Evolutionary conservation across 495 filamentous ascomycete species (phyloP).

Genomic region (Aspergillus nidulans): DNA sequence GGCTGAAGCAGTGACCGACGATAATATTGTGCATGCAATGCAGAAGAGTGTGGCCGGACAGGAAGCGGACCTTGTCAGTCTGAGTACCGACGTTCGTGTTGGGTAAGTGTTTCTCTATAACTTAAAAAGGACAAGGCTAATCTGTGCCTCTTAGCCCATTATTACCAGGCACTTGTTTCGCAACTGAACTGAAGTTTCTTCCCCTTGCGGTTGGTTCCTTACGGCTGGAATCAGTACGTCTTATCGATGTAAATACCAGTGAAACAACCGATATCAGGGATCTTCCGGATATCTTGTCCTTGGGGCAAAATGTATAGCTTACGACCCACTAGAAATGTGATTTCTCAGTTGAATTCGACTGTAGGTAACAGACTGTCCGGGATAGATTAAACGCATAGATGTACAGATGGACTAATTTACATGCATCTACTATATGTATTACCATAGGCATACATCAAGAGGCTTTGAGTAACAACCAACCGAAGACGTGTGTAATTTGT

Average conservation of each 20-base stretch:
- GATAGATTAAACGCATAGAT: not conserved
- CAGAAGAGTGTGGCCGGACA: conserved; percentile 72
- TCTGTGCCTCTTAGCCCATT: conserved; percentile 48
- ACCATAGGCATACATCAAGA: not conserved
- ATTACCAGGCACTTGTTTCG: conserved; percentile 72
- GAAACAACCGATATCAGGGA: conserved; percentile 80
- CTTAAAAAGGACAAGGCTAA: conserved; percentile 4
- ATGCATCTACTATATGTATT: not conserved
- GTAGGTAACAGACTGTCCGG: not conserved
- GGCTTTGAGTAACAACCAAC: not conserved
- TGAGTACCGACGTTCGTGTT: conserved; percentile 78
- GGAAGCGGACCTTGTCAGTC: conserved; percentile 66
- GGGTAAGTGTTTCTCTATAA: conserved; percentile 55
- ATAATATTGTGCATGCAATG: conserved; percentile 77
- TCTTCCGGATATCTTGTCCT: conserved; percentile 66
- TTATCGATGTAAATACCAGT: conserved; percentile 76
- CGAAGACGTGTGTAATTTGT: not conserved
- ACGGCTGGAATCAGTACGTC: conserved; percentile 70
- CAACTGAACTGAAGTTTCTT: conserved; percentile 73
- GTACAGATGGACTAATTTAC: not conserved
- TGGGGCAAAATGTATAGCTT: not conserved
- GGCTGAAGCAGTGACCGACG: conserved; percentile 79
- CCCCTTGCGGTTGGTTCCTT: conserved; percentile 72
- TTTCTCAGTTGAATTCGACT: not conserved
- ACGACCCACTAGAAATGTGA: not conserved